These are phyloP conservation scores for Penicillium odoratum DNA, from an alignment of 495 filamentous ascomycete species.

Conservation along the genomic window DNA sequence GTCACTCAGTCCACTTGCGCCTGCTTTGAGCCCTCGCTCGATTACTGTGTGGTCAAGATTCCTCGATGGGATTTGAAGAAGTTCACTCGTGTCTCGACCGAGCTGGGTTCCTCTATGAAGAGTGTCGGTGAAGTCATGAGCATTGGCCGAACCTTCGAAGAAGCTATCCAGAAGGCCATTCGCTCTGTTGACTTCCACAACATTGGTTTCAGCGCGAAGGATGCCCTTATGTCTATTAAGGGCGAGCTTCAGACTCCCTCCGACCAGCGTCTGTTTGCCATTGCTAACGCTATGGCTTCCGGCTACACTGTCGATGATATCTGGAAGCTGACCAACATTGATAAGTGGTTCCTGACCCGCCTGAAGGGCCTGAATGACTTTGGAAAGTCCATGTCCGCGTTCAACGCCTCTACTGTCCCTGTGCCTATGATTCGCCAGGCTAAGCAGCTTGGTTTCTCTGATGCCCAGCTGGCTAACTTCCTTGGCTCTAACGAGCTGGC, in stretches of 20 bases:
- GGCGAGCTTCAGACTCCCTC: slow-evolving; percentile 95
- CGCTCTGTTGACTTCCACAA: slow-evolving; percentile 93
- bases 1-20: slow-evolving; percentile 96
- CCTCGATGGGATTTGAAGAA: slow-evolving; percentile 99
- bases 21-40: slow-evolving; percentile 98
- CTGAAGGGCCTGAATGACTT: slow-evolving; percentile 91
- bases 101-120: slow-evolving; percentile 98
- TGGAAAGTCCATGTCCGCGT: slow-evolving; percentile 69
- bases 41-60: slow-evolving; percentile 99
- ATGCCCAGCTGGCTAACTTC: slow-evolving; percentile 91
- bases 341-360: slow-evolving; percentile 81
- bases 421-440: slow-evolving; percentile 68
- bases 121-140: slow-evolving; percentile 99
- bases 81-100: slow-evolving; percentile 92
- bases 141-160: slow-evolving; percentile 94
- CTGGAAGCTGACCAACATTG: slow-evolving; percentile 94
- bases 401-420: slow-evolving; percentile 68
- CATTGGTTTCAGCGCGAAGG: slow-evolving; percentile 89
- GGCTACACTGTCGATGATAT: slow-evolving; percentile 95
- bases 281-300: slow-evolving; percentile 94
- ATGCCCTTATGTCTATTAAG: slow-evolving; percentile 92
- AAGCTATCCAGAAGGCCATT: slow-evolving; percentile 98
- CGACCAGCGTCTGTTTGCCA: slow-evolving; percentile 94
- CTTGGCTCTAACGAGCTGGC: slow-evolving; percentile 90
- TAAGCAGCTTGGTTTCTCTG: slow-evolving; percentile 91